Base-by-base conservation (phyloP, 768 basidiomycete genomes). In the Pisolithus marmoratus region DNA sequence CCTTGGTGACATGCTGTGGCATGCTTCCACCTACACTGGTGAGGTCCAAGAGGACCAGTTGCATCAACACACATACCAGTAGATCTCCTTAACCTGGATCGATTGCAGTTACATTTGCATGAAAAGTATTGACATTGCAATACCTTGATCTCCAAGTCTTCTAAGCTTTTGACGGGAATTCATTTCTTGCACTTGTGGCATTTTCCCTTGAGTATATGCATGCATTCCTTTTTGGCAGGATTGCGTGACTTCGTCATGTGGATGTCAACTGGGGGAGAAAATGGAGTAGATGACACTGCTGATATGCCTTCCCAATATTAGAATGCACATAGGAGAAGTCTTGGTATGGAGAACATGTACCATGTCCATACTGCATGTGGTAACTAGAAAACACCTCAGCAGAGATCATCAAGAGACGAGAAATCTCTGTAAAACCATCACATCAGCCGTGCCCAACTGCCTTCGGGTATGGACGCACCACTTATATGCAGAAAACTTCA, bases 401-500 rank as follows among this genome's bases (percentile, higher is more conserved):
- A 17, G 48, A 49, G 29, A 26, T 31, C 8, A 45, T 24, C 23
- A 34, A 42, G 41, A 40, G 46, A 50, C 15, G 23, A 37, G 43
- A 57, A 34, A 26, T 15, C 67, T 54, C 66, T 69, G 47, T 55
- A 22, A 38, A 19, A 43, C n/a, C 36, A 22, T 11, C 5, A 38
- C n/a, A 51, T 9, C 44, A 56, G 19, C 56, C 54, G 19, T n/a
- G 40, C 41, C n/a, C 38, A 50, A 41, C 14, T 29, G 14, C n/a
- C 22, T 36, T 47, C 27, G 20, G 36, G 38, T 17, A 38, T 19
- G 45, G 22, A 74, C 78, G 15, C 53, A 84, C 85, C 72, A 89
- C 87, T 90, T 90, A 72, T 82, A 90, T 19, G 88, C 88, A 14
- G 84, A 86, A 60, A 85, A 83, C 58, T 90, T 90, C 80, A 82